Evolutionary conservation across 805 yeast genomes (phyloP), one percentile per base, ranked within the genome.

Genomic region (Teunomyces tritomae): DNA sequence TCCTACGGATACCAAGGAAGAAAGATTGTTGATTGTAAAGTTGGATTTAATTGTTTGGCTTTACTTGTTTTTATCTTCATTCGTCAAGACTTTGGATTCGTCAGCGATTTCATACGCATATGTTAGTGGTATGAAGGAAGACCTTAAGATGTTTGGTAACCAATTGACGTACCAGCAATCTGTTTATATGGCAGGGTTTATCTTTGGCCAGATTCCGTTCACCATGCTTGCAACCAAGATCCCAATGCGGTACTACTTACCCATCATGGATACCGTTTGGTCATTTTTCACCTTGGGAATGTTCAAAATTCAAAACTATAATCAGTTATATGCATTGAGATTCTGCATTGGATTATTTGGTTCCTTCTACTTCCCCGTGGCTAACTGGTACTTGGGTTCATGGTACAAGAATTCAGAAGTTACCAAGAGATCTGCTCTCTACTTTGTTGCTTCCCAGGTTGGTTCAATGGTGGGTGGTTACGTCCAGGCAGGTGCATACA

Each of bases 371-470:
- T 51, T 48, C 32, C 47, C 49, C n/a, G 47, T 45, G 3, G 49
- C 47, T 8, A 46, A 52, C 29, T 48, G 50, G 43, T 47, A 46
- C 39, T 49, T 52, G 34, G 89, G 87, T 14, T 72, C 80, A 57
- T 82, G 79, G 77, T 80, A 80, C 62, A 72, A 73, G 55, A 37
- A 72, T 42, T 49, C 49, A 4, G 51, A 45, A 20, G 46, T 49
- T 26, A 45, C 49, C 34, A 45, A 49, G 42, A 43, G 49, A 32
- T 42, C 47, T 14, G 51, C 49, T 6, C 49, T 49, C n/a, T 49
- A 49, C 40, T 37, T 37, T 24, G 40, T 37, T 1, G 40, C 40
- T 24, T 37, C 40, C 44, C 41, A 32, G 37, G 44, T 26, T 47
- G 49, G 14, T 37, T 55, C 47, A 49, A 46, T 40, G 53, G 52